Percentiles rank a stretch among this genome's conserved stretches.
Evolutionary conservation across 805 yeast species (phyloP).

Genomic region (Brettanomyces anomalus): DNA sequence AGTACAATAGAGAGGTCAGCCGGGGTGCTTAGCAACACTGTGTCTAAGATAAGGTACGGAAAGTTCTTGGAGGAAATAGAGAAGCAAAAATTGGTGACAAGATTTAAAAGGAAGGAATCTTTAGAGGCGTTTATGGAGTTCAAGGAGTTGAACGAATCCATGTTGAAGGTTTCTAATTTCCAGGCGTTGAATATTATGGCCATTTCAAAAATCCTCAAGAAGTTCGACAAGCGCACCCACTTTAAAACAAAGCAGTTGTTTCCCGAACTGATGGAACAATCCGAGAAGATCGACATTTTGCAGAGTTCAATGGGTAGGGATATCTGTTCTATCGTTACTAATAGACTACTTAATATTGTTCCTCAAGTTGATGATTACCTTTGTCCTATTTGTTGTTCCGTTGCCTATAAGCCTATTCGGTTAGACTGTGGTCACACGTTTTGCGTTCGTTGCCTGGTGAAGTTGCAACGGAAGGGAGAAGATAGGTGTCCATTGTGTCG

Average conservation of each 20-base stretch:
- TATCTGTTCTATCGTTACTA: slow-evolving; percentile 47
- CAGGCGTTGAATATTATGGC: slow-evolving; percentile 58
- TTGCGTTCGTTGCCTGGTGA: slow-evolving; percentile 65
- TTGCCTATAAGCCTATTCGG: slow-evolving; percentile 66
- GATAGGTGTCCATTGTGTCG: slow-evolving; percentile 65
- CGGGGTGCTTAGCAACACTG: slow-evolving; percentile 34
- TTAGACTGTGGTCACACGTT: slow-evolving; percentile 58
- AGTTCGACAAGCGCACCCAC: slow-evolving; percentile 66
- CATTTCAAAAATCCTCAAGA: slow-evolving; percentile 58
- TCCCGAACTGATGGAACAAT: slow-evolving; percentile 25
- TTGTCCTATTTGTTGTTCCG: slow-evolving; percentile 63
- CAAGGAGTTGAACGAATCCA: slow-evolving; percentile 40
- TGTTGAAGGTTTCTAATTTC: slow-evolving; percentile 49
- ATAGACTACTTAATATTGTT: slow-evolving; percentile 42
- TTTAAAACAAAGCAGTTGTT: slow-evolving; percentile 37
- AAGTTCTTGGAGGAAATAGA: slow-evolving; percentile 33
- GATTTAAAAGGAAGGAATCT: slow-evolving; percentile 40
- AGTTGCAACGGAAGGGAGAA: slow-evolving; percentile 49
- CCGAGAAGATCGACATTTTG: slow-evolving; percentile 14
- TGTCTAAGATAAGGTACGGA: slow-evolving; percentile 33
- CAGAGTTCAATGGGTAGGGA: slow-evolving; percentile 38
- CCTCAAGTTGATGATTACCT: slow-evolving; percentile 73
- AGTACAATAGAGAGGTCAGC: slow-evolving; percentile 30
- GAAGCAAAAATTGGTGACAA: slow-evolving; percentile 26
- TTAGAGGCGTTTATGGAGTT: slow-evolving; percentile 39